These are phyloP conservation scores for Pyrrhoderma noxium DNA, from an alignment of 1,284 basidiomycete genomes.

Conservation along the genomic window DNA sequence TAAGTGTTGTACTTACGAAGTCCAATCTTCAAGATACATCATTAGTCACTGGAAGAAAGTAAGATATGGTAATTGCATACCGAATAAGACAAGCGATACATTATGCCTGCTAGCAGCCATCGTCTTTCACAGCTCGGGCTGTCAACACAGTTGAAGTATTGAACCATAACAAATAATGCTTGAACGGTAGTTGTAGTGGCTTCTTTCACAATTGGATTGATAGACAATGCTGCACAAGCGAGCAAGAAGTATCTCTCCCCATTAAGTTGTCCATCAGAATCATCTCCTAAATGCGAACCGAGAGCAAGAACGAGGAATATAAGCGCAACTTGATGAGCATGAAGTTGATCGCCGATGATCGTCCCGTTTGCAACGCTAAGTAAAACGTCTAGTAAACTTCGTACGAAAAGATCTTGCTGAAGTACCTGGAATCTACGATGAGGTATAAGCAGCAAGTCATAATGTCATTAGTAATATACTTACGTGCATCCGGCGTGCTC, in stretches of 20 bases:
- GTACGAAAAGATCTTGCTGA: constrained; percentile 6
- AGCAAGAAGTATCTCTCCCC: constrained; percentile 38
- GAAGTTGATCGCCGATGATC: constrained; percentile 29
- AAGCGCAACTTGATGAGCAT: constrained; percentile 41
- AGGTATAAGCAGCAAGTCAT: neutral
- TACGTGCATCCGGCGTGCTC: constrained; percentile 42
- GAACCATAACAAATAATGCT: constrained; percentile 39
- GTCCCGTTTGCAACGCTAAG: neutral
- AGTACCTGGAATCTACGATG: constrained; percentile 4
- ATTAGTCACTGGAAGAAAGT: neutral
- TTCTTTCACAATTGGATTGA: constrained; percentile 38
- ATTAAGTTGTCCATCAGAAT: constrained; percentile 25
- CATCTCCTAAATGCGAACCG: constrained; percentile 35
- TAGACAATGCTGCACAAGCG: constrained; percentile 38
- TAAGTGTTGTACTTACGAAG: constrained; percentile 37
- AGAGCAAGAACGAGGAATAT: constrained; percentile 43
- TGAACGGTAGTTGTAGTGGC: constrained; percentile 41
- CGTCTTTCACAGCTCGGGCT: constrained; percentile 37
- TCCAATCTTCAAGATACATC: constrained; percentile 34
- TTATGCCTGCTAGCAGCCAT: constrained; percentile 42
- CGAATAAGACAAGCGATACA: constrained; percentile 35
- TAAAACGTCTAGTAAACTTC: constrained; percentile 7
- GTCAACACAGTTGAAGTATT: constrained; percentile 39
- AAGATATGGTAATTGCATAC: constrained; percentile 27
- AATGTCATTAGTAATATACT: constrained; percentile 21